Conservation (phyloP, 2,329 filamentous ascomycete species). For the Fusarium succisae region DNA sequence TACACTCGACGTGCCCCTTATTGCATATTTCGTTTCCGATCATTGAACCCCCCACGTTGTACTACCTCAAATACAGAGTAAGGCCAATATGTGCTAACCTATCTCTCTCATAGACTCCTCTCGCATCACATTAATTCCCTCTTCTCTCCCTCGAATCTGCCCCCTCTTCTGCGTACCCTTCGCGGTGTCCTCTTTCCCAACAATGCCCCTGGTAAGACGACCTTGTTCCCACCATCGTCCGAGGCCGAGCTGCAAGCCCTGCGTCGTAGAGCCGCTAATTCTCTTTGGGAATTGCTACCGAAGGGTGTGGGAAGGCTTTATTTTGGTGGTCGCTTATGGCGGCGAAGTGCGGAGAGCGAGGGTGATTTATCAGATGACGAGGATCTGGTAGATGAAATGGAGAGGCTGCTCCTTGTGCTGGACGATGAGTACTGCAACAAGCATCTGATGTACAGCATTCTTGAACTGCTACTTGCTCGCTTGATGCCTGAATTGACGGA, state of each 20-base stretch:
- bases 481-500: constrained; percentile 86
- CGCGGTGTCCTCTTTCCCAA: constrained; percentile 87
- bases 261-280: constrained; percentile 72
- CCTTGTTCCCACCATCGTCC: constrained; percentile 67
- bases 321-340: constrained; percentile 55
- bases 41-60: constrained; percentile 27
- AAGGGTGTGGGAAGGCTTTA: constrained; percentile 59
- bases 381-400: constrained; percentile 66
- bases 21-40: constrained; percentile 30
- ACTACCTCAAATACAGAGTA: constrained; percentile 23
- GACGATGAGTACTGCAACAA: constrained; percentile 91
- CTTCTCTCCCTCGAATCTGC: constrained; percentile 71
- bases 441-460: constrained; percentile 82
- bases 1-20: constrained; percentile 17
- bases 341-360: constrained; percentile 34
- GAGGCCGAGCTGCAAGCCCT: constrained; percentile 69
- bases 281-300: constrained; percentile 61
- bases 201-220: constrained; percentile 75
- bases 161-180: constrained; percentile 73
- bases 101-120: constrained; percentile 59
- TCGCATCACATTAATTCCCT: constrained; percentile 66
- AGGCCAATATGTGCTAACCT: constrained; percentile 38
- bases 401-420: constrained; percentile 76
- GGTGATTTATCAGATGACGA: constrained; percentile 44
- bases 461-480: constrained; percentile 84